These are phyloP conservation scores for Chalaropsis ovoidea DNA, from an alignment of 2,329 filamentous ascomycete species.

Conservation along the genomic window DNA sequence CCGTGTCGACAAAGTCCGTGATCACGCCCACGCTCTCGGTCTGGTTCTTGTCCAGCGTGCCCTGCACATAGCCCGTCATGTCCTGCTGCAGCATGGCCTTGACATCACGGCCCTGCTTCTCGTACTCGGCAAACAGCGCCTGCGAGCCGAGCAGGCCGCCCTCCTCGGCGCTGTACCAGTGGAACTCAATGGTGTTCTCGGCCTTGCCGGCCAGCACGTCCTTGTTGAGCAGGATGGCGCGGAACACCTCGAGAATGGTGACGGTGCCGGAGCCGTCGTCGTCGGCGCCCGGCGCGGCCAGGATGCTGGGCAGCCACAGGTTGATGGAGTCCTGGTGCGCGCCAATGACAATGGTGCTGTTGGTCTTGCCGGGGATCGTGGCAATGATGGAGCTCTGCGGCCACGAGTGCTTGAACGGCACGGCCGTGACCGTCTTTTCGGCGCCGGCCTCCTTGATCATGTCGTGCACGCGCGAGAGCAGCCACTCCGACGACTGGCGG, in stretches of 20 bases:
- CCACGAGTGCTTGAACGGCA: constrained; percentile 74
- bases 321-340: constrained; percentile 96
- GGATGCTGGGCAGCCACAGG: constrained; percentile 71
- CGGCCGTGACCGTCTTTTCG: constrained; percentile 53
- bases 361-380: constrained; percentile 73
- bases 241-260: constrained; percentile 85
- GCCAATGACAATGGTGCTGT: constrained; percentile 77
- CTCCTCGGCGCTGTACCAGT: constrained; percentile 91
- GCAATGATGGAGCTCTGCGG: constrained; percentile 85
- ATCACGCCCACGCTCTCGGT: constrained; percentile 85
- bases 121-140: constrained; percentile 76
- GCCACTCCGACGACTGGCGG: constrained; percentile 76
- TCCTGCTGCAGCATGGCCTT: constrained; percentile 98
- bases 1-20: constrained; percentile 76
- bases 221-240: constrained; percentile 64
- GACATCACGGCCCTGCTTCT: constrained; percentile 60
- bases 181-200: constrained; percentile 85
- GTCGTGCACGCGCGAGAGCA: constrained; percentile 61
- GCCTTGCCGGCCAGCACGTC: constrained; percentile 61
- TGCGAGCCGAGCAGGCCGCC: constrained; percentile 79
- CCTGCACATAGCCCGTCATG: constrained; percentile 85
- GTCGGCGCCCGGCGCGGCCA: constrained; percentile 85
- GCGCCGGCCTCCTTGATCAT: constrained; percentile 64
- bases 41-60: constrained; percentile 70
- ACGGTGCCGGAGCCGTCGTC: constrained; percentile 90